A percentile compares a stretch with the other conserved stretches of the same genome.
phyloP scores from a whole-genome alignment of 106 monocot species.

The Dioscorea alata region DNA sequence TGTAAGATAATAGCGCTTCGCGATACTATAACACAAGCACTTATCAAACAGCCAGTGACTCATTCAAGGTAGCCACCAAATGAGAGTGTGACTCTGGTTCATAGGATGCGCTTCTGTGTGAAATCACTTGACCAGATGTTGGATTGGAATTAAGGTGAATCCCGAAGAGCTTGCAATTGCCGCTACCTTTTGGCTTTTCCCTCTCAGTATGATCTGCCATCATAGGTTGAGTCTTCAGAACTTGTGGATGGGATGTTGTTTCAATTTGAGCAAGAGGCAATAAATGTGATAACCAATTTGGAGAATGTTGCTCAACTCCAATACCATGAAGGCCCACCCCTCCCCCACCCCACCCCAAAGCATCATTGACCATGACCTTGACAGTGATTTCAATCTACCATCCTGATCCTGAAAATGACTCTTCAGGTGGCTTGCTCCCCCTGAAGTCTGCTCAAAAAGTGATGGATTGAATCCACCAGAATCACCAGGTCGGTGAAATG shows the following conservation, averaged over 20 bases:
- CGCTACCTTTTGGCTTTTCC: conserved; percentile 20
- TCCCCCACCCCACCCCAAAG: conserved; percentile 3
- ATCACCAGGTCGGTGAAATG: conserved; percentile 2
- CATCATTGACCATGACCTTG: conserved; percentile 33
- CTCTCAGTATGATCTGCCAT: conserved; percentile 11
- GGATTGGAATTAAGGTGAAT: conserved; percentile 45
- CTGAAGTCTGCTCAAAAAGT: conserved; percentile 13
- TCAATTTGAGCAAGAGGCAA: conserved; percentile 18
- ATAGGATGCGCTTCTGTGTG: too few species aligned
- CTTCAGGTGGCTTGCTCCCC: conserved; percentile 4
- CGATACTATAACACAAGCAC: too few species aligned
- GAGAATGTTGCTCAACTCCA: conserved; percentile 19
- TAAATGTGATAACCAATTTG: conserved; percentile 22
- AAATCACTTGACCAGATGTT: conserved; percentile 17
- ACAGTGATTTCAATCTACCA: conserved; percentile 4
- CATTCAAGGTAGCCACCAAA: too few species aligned
- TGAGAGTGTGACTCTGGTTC: too few species aligned
- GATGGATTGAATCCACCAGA: conserved; percentile 11
- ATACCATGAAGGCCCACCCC: conserved; percentile 10
- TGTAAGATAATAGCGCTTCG: too few species aligned
- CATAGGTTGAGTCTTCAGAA: conserved; percentile 32
- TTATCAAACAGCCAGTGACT: too few species aligned
- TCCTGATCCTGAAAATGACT: conserved; percentile 30
- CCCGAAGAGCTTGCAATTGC: conserved; percentile 84
- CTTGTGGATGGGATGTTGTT: conserved; percentile 15